Conservation (phyloP, 2,329 filamentous ascomycete species). For the Talaromyces sp. region DNA sequence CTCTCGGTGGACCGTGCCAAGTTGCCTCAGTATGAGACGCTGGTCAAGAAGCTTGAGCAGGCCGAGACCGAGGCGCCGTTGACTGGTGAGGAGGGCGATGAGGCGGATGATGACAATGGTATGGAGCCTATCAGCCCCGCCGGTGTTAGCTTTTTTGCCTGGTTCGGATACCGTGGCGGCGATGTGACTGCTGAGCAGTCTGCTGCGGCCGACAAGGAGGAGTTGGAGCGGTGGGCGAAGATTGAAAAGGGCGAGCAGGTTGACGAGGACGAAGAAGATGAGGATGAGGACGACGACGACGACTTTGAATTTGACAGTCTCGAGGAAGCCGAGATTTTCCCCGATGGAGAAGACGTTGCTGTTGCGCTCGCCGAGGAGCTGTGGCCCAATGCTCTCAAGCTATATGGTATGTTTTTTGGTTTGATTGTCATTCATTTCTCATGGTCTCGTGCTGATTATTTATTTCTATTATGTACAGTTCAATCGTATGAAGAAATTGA, state of each 20-base stretch:
- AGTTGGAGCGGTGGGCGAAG: conserved; percentile 53
- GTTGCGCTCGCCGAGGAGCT: conserved; percentile 78
- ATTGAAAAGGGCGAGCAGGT: conserved; percentile 47
- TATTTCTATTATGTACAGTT: conserved; percentile 39
- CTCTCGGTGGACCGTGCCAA: conserved; percentile 46
- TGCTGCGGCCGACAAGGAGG: conserved; percentile 54
- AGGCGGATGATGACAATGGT: conserved; percentile 32
- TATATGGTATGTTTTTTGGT: conserved; percentile 69
- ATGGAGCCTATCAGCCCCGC: conserved; percentile 52
- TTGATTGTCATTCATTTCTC: neutral
- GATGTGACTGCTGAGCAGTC: conserved; percentile 70
- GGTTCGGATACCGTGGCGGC: conserved; percentile 74
- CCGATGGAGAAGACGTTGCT: conserved; percentile 78
- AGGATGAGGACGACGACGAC: conserved; percentile 57
- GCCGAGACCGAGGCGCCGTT: conserved; percentile 31
- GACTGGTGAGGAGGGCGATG: conserved; percentile 17
- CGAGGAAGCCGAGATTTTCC: conserved; percentile 75
- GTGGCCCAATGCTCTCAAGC: conserved; percentile 81
- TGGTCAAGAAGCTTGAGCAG: conserved; percentile 46
- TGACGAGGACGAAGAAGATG: conserved; percentile 40
- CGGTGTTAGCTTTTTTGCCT: conserved; percentile 76
- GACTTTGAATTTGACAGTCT: conserved; percentile 53
- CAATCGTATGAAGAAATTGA: conserved; percentile 65
- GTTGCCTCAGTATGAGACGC: conserved; percentile 48
- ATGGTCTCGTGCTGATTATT: conserved; percentile 36